Evolutionary conservation across 1,284 basidiomycete species (phyloP).

Genomic region (Rhodotorula sp.): DNA sequence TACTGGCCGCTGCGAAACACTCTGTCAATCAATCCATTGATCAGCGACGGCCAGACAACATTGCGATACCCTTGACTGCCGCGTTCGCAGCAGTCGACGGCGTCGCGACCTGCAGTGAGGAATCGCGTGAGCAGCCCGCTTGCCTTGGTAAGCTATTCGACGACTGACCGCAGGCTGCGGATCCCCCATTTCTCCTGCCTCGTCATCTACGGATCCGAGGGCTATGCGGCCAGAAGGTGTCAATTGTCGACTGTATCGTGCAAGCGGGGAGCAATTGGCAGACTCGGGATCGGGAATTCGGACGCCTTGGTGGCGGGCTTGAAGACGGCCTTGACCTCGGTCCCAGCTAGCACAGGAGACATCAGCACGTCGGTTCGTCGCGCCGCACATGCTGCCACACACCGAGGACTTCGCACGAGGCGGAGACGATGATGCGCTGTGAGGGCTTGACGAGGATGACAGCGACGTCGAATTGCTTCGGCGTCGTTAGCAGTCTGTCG

Average conservation of each 20-base stretch:
- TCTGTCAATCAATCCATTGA: too few relatives aligned
- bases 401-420: slow-evolving; percentile 33
- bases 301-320: slow-evolving; percentile 21
- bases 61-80: too few relatives aligned
- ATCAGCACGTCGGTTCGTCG: slow-evolving; percentile 8
- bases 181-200: not conserved
- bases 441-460: slow-evolving; percentile 45
- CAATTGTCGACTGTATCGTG: not conserved
- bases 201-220: slow-evolving; percentile 2
- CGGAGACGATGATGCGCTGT: slow-evolving; percentile 43
- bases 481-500: slow-evolving; percentile 16
- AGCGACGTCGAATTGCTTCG: slow-evolving; percentile 42
- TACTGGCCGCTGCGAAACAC: too few relatives aligned
- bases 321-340: slow-evolving; percentile 24
- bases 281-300: slow-evolving; percentile 27
- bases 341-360: slow-evolving; percentile 18
- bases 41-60: too few relatives aligned
- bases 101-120: too few relatives aligned
- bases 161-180: too few relatives aligned
- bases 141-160: too few relatives aligned
- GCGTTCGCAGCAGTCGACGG: too few relatives aligned
- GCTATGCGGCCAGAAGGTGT: not conserved
- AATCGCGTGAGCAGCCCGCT: too few relatives aligned
- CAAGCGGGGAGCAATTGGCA: too few relatives aligned
- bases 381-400: slow-evolving; percentile 31